Conservation (phyloP, 1,284 basidiomycete genomes). For the Marasmius fiardii region DNA sequence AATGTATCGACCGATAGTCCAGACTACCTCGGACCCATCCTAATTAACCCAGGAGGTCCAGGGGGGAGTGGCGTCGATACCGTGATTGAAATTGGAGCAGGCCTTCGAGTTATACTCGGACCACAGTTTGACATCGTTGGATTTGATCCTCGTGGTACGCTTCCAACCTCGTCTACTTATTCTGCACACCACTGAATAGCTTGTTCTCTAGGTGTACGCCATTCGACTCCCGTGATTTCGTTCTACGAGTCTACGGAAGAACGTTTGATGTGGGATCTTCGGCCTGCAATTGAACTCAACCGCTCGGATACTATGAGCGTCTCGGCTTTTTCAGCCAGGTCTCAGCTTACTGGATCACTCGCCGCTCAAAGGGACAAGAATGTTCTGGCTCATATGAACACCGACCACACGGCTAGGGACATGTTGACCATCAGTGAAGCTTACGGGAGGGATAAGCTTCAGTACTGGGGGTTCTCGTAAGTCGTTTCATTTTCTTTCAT, state of each 20-base stretch:
- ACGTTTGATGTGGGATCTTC: slow-evolving; percentile 23
- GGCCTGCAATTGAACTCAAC: slow-evolving; percentile 18
- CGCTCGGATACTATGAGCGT: slow-evolving; percentile 23
- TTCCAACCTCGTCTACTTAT: background rate
- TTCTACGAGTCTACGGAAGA: slow-evolving; percentile 32
- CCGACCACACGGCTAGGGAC: slow-evolving; percentile 42
- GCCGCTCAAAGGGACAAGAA: slow-evolving; percentile 29
- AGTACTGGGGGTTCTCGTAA: slow-evolving; percentile 53
- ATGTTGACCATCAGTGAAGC: slow-evolving; percentile 46
- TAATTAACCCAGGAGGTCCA: slow-evolving; percentile 52
- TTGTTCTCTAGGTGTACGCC: slow-evolving; percentile 24
- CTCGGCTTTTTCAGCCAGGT: slow-evolving; percentile 26
- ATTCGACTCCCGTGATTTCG: slow-evolving; percentile 28
- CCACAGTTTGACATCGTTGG: slow-evolving; percentile 45
- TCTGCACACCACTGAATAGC: background rate
- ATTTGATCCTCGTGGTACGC: slow-evolving; percentile 42
- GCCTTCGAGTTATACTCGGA: too few species aligned
- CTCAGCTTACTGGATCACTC: slow-evolving; percentile 26
- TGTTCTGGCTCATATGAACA: slow-evolving; percentile 35
- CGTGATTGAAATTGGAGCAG: slow-evolving; percentile 36
- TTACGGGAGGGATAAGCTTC: slow-evolving; percentile 40
- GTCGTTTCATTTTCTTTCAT: slow-evolving; percentile 12
- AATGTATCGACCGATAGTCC: slow-evolving; percentile 16
- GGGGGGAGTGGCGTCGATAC: slow-evolving; percentile 28
- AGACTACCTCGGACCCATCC: slow-evolving; percentile 41